These are phyloP conservation scores for Septoria petroselini DNA, from an alignment of 2,329 filamentous ascomycete genomes.

Conservation along the genomic window DNA sequence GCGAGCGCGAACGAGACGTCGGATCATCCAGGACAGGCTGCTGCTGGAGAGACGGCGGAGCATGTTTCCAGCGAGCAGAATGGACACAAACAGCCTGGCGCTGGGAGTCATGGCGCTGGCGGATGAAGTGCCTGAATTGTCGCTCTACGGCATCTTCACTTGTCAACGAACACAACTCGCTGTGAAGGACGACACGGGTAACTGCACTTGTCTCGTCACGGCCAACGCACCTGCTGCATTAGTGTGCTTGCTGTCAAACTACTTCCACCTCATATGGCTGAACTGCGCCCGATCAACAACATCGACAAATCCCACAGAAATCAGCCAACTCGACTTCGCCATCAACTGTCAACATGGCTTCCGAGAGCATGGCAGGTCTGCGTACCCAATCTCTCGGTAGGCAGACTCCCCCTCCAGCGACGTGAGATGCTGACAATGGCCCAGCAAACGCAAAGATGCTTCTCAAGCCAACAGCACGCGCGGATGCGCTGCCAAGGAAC, in stretches of 20 bases:
- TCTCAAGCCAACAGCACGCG: constrained; percentile 12
- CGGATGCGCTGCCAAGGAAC: constrained; percentile 3
- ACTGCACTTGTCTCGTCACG: constrained; percentile 1
- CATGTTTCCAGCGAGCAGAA: neutral
- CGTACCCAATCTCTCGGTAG: constrained; percentile 26
- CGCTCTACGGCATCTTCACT: neutral
- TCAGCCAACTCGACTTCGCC: neutral
- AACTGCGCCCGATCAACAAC: neutral
- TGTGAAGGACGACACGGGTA: neutral
- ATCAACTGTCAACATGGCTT: constrained; percentile 12
- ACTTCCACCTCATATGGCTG: neutral
- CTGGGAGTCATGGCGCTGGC: neutral
- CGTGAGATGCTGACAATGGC: constrained; percentile 5
- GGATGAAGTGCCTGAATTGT: neutral
- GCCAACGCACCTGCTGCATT: neutral
- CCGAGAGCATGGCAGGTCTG: constrained; percentile 20
- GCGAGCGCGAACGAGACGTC: constrained; percentile 14
- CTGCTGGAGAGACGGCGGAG: neutral
- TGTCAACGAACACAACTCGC: no score
- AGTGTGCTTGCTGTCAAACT: neutral
- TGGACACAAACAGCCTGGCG: neutral
- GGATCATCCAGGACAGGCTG: neutral
- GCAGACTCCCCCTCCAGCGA: neutral
- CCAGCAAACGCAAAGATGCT: constrained; percentile 29
- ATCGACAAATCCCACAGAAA: constrained; percentile 4